phyloP scores from a whole-genome alignment of 1,139 yeast species.

The Blastobotrys malaysiensis region DNA sequence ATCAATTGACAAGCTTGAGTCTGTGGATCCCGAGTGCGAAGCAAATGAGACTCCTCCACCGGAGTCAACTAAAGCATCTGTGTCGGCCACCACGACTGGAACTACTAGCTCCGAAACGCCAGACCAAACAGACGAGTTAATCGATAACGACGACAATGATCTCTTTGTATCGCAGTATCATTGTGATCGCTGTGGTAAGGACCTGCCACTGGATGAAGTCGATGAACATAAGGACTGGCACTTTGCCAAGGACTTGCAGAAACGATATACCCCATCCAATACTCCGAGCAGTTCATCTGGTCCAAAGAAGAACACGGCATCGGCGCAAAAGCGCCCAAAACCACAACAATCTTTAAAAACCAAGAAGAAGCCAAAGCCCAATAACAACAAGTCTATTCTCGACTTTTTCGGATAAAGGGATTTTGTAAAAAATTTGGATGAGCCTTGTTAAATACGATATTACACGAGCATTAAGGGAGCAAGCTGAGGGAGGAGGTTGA shows the following conservation, averaged over 20 bases:
- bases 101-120: background rate
- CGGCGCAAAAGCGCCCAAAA: background rate
- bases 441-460: too few species aligned
- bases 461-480: background rate
- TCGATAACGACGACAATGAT: constrained; percentile 17
- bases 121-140: background rate
- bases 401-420: constrained; percentile 8
- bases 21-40: background rate
- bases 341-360: background rate
- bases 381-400: constrained; percentile 12
- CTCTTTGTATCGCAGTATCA: constrained; percentile 16
- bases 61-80: background rate
- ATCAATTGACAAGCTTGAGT: background rate
- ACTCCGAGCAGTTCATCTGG: background rate
- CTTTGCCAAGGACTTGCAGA: constrained; percentile 41
- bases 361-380: constrained; percentile 2
- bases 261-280: constrained; percentile 26
- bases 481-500: background rate
- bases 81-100: too few species aligned
- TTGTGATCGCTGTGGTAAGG: constrained; percentile 29
- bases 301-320: background rate
- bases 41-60: too few species aligned
- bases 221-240: constrained; percentile 40
- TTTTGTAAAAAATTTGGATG: too few species aligned
- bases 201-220: constrained; percentile 16